Evolutionary conservation across 2,329 filamentous ascomycete genomes (phyloP), one percentile per base, ranked within the genome.

Genomic region (Alternaria angustiovoidea): DNA sequence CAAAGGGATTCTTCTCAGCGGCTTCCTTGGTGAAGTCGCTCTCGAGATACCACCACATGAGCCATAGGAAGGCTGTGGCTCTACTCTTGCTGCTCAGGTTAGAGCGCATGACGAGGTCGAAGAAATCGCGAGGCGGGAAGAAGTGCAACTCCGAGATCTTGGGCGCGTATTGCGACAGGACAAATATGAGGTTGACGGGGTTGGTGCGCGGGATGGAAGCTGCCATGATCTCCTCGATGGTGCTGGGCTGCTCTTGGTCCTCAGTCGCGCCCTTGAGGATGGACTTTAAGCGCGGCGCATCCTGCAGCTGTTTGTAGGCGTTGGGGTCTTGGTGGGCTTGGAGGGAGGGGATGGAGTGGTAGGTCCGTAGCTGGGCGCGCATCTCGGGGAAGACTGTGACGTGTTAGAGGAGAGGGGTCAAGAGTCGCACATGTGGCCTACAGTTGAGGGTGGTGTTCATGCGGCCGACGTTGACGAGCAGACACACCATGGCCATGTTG

Each of bases 361-460:
- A 99, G 36, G 95, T 99, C 77, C 95, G 90, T 32, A 99, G 85
- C 76, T 99, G 95, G 30, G 95, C 95, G 80, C 95, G 91, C 95
- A 99, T 99, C 79, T 99, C 95, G 22, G 95, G 95, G 77, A 99
- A 99, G 84, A 99, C 95, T 96, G 76, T 53, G 61, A 18, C 41
- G 26, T 4, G 26, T 66, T 51, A 58, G 67, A 43, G 7, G 12
- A 8, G 36, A 4, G 6, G 16, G 8, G 28, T 5, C 28, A 30
- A 30, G 28, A 22, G 14, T 30, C 20, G 38, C 12, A 38, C 3
- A 11, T n/a, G 42, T 48, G 39, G 47, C 88, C 75, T 83, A 97
- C 94, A 98, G 75, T 99, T 99, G 48, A 99, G 84, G 0, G 95
- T 99, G 2, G 95, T 99, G 80, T 99, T 99, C 95, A 99, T 99